phyloP scores from a whole-genome alignment of 1,284 basidiomycete species.

The Austropuccinia psidii region DNA sequence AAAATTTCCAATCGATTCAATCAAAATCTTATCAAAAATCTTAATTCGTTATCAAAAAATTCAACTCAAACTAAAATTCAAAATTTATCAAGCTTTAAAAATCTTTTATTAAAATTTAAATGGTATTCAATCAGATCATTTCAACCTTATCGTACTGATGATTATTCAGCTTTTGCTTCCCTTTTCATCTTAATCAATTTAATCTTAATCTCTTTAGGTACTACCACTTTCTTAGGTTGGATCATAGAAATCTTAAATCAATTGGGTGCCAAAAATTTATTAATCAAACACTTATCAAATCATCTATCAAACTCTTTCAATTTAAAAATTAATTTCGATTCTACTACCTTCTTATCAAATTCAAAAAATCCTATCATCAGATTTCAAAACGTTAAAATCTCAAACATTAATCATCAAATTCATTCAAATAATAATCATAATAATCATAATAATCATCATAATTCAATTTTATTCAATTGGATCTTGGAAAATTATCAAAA shows the following conservation, averaged over 20 bases:
- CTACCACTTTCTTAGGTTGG: constrained; percentile 93
- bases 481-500: constrained; percentile 42
- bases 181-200: constrained; percentile 92
- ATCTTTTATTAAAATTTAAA: no score
- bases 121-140: constrained; percentile 97
- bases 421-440: constrained; percentile 49
- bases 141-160: constrained; percentile 89
- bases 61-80: no score
- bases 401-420: constrained; percentile 46
- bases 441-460: neutral
- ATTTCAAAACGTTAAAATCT: constrained; percentile 93
- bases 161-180: constrained; percentile 90
- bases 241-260: constrained; percentile 83
- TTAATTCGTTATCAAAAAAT: no score
- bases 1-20: no score
- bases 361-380: constrained; percentile 88
- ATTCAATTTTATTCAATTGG: constrained; percentile 8
- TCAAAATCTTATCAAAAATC: no score
- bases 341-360: no score
- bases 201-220: constrained; percentile 85
- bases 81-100: no score
- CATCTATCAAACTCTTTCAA: constrained; percentile 90
- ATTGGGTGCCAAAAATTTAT: constrained; percentile 80
- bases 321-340: constrained; percentile 90
- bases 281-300: constrained; percentile 81